phyloP scores from a whole-genome alignment of 1,139 yeast genomes.

The Saccharomyces pastorianus region DNA sequence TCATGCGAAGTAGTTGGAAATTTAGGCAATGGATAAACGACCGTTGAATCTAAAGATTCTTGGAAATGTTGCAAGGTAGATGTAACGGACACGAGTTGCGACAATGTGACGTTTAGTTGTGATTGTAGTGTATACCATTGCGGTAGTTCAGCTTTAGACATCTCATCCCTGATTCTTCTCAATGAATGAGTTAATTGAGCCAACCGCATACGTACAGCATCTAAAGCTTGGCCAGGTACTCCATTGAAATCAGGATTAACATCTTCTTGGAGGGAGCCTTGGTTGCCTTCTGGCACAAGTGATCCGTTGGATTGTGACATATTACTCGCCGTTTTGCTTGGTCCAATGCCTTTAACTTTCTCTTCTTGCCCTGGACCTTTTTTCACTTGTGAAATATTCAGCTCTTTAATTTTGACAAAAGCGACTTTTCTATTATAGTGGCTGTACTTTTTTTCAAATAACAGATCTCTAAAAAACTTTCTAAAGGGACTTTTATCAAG shows the following conservation, averaged over 20 bases:
- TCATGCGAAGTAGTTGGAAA: conserved; percentile 84
- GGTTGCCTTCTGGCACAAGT: conserved; percentile 6
- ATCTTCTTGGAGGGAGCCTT: conserved; percentile 14
- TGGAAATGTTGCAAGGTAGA: conserved; percentile 56
- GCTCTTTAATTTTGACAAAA: not conserved
- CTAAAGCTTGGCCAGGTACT: conserved; percentile 53
- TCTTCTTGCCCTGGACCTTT: not conserved
- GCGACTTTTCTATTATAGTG: not conserved
- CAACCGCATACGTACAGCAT: conserved; percentile 50
- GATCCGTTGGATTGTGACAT: conserved; percentile 7
- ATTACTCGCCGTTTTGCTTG: not conserved
- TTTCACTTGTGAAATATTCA: not conserved
- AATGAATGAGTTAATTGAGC: conserved; percentile 47
- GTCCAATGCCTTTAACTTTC: no score
- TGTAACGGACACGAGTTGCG: conserved; percentile 72
- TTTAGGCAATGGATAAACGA: conserved; percentile 71
- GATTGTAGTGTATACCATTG: conserved; percentile 51
- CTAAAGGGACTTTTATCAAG: no score
- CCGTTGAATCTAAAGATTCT: conserved; percentile 53
- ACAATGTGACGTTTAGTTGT: conserved; percentile 73
- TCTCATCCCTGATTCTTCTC: conserved; percentile 38
- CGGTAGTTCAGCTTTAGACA: conserved; percentile 33
- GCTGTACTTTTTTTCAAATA: not conserved
- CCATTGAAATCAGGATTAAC: conserved; percentile 29
- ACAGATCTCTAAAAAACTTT: not conserved